Conservation (phyloP, 257 asterid genomes). For the Verbena officinalis region DNA sequence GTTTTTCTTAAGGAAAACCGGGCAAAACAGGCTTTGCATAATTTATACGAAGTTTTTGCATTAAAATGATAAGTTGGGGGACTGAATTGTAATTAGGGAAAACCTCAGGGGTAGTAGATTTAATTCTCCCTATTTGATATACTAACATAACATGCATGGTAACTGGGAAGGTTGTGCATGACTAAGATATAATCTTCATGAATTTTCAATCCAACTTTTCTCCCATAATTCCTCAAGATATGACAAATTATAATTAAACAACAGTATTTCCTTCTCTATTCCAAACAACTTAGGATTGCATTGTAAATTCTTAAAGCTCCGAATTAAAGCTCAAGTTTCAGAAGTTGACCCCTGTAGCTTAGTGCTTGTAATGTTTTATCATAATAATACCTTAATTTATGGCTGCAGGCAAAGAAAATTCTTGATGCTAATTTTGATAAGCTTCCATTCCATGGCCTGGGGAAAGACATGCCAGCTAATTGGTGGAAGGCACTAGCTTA, state of each 20-base stretch:
- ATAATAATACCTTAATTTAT: conserved; percentile 27
- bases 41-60: too few species aligned
- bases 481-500: conserved; percentile 93
- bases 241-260: conserved; percentile 15
- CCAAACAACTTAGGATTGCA: conserved; percentile 9
- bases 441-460: conserved; percentile 91
- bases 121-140: too few species aligned
- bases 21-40: too few species aligned
- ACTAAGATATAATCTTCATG: conserved; percentile 7
- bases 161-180: background rate
- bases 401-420: conserved; percentile 76
- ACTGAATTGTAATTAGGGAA: too few species aligned
- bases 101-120: too few species aligned
- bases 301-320: background rate
- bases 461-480: conserved; percentile 83
- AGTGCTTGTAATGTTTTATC: conserved; percentile 15
- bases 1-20: too few species aligned
- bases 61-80: too few species aligned
- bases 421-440: conserved; percentile 74
- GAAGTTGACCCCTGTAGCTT: conserved; percentile 11
- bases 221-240: background rate
- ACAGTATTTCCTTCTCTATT: conserved; percentile 12
- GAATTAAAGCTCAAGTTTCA: conserved; percentile 18
- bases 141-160: too few species aligned
- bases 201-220: conserved; percentile 6